These are phyloP conservation scores for Anthostomella pinea DNA, from an alignment of 2,329 filamentous ascomycete species.

Conservation along the genomic window DNA sequence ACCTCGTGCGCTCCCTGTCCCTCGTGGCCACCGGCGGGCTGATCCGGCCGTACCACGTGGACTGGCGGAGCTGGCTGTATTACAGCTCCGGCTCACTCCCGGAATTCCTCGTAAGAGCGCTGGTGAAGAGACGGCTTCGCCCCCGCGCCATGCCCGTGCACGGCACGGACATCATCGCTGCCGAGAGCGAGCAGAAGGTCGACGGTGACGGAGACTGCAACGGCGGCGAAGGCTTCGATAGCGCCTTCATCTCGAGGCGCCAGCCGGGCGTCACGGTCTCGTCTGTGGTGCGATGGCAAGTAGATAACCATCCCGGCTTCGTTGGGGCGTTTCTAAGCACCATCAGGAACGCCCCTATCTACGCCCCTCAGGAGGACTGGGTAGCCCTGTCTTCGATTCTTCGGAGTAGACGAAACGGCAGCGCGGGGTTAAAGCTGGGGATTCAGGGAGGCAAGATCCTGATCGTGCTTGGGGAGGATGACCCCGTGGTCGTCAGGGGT, in stretches of 20 bases:
- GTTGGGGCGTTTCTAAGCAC: conserved; percentile 67
- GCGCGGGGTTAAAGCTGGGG: conserved; percentile 33
- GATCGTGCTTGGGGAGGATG: conserved; percentile 63
- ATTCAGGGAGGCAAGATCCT: conserved; percentile 51
- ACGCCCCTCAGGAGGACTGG: conserved; percentile 63
- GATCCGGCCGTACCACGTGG: conserved; percentile 60
- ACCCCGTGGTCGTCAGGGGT: conserved; percentile 63
- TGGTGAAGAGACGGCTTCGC: conserved; percentile 31
- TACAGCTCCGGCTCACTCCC: conserved; percentile 62
- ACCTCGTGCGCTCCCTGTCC: conserved; percentile 60
- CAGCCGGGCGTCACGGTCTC: conserved; percentile 56
- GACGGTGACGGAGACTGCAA: conserved; percentile 36
- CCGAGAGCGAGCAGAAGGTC: conserved; percentile 20
- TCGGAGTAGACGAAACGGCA: conserved; percentile 24
- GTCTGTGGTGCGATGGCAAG: conserved; percentile 66
- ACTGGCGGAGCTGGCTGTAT: conserved; percentile 58
- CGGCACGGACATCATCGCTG: conserved; percentile 19
- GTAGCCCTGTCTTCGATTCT: conserved; percentile 50
- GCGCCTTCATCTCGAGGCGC: conserved; percentile 49
- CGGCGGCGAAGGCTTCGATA: conserved; percentile 40
- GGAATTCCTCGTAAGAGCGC: conserved; percentile 48
- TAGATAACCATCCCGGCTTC: conserved; percentile 64
- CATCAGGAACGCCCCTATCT: conserved; percentile 68
- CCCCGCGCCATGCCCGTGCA: conserved; percentile 9
- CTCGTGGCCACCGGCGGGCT: conserved; percentile 69